phyloP scores from a whole-genome alignment of 805 yeast genomes.

The Monosporozyma aquatica region DNA sequence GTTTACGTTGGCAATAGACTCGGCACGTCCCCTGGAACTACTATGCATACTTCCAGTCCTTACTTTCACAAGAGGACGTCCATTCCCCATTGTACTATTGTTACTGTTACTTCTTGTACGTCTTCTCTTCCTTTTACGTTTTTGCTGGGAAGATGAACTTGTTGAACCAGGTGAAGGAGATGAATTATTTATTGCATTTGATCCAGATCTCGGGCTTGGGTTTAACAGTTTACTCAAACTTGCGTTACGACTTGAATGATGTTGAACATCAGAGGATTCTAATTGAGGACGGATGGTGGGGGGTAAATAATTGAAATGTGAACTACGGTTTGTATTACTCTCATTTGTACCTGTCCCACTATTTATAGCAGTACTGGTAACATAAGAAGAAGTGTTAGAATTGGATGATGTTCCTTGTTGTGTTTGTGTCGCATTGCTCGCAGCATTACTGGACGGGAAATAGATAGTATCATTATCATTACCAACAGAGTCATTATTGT shows the following conservation, averaged over 20 bases:
- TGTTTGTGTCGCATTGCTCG: background rate
- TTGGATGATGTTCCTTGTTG: background rate
- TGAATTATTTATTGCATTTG: too few species aligned
- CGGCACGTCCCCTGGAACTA: background rate
- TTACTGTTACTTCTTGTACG: constrained; percentile 4
- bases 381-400: background rate
- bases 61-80: background rate
- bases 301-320: constrained; percentile 69
- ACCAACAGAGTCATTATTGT: background rate
- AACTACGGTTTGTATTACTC: constrained; percentile 45
- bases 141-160: background rate
- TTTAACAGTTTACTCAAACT: constrained; percentile 41
- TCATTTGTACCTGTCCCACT: constrained; percentile 27
- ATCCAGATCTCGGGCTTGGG: constrained; percentile 16
- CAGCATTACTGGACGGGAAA: background rate
- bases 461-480: background rate
- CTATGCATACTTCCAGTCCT: constrained; percentile 6
- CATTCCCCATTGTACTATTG: too few species aligned
- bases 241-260: constrained; percentile 30
- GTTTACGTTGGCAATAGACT: background rate
- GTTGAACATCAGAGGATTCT: constrained; percentile 42
- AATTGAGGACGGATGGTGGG: constrained; percentile 67
- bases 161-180: constrained; percentile 1
- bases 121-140: constrained; percentile 7
- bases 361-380: background rate